Evolutionary conservation across 495 filamentous ascomycete species (phyloP).

Genomic region (Parathielavia appendiculata): DNA sequence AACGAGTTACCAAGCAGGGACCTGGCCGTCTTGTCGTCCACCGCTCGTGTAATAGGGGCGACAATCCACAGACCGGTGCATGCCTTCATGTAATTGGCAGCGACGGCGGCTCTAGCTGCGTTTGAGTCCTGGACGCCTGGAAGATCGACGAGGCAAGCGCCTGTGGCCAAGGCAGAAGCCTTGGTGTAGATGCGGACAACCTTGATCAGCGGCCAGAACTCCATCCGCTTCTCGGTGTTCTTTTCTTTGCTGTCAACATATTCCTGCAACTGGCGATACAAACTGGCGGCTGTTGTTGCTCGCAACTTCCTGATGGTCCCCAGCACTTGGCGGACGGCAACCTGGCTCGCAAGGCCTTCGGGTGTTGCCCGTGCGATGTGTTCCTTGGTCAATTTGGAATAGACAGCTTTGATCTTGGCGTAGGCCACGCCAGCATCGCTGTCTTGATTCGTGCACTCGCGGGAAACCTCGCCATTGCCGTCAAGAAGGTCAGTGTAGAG

Average conservation of each 20-base stretch:
- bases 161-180: slow-evolving; percentile 56
- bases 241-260: slow-evolving; percentile 36
- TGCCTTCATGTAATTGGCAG: slow-evolving; percentile 56
- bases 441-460: slow-evolving; percentile 43
- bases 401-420: slow-evolving; percentile 63
- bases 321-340: slow-evolving; percentile 42
- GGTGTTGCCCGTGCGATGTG: slow-evolving; percentile 42
- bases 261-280: slow-evolving; percentile 30
- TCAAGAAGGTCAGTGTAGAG: slow-evolving; percentile 54
- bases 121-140: slow-evolving; percentile 64
- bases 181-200: slow-evolving; percentile 58
- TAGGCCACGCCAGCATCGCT: slow-evolving; percentile 56
- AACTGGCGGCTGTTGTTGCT: slow-evolving; percentile 26
- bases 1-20: slow-evolving; percentile 57
- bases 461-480: slow-evolving; percentile 35
- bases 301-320: slow-evolving; percentile 45
- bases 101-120: slow-evolving; percentile 55
- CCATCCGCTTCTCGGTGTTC: slow-evolving; percentile 39
- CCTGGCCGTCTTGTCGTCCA: slow-evolving; percentile 62
- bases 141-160: slow-evolving; percentile 60
- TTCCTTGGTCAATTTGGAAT: slow-evolving; percentile 53
- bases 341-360: slow-evolving; percentile 37
- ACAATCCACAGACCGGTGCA: slow-evolving; percentile 56
- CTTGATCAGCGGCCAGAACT: slow-evolving; percentile 62
- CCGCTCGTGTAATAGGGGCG: slow-evolving; percentile 59